These are phyloP conservation scores for Colletotrichum siamense DNA, from an alignment of 2,329 filamentous ascomycete species.

Conservation along the genomic window DNA sequence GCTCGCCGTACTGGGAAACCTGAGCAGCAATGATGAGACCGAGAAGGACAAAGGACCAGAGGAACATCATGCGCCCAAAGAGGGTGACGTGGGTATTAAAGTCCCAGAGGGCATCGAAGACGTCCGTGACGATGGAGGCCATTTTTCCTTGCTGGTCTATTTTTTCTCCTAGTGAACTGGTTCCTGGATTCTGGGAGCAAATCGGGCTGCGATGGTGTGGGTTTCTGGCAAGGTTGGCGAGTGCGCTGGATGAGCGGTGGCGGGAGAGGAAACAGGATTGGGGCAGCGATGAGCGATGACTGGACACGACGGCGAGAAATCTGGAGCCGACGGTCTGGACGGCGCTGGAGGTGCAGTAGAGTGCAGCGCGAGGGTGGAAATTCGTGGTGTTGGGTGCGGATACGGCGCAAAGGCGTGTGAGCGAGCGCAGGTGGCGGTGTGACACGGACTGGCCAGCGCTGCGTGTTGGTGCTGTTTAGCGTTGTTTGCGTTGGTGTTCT, in stretches of 20 bases:
- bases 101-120: conserved; percentile 11
- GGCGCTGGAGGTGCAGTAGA: conserved; percentile 1
- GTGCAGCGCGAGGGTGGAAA: background rate
- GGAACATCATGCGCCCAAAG: conserved; percentile 24
- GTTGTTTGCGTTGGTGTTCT: background rate
- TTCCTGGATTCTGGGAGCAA: background rate
- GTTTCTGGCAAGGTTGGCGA: background rate
- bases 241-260: background rate
- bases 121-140: background rate
- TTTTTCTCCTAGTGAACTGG: background rate
- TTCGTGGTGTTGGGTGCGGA: background rate
- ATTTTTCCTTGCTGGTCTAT: background rate
- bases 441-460: background rate
- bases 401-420: background rate
- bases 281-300: background rate
- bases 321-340: background rate
- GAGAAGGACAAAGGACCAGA: conserved; percentile 24
- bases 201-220: background rate
- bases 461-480: background rate
- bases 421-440: background rate
- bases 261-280: background rate
- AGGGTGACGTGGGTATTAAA: conserved; percentile 17
- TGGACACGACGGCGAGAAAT: background rate
- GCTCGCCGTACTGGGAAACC: conserved; percentile 23
- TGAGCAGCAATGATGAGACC: conserved; percentile 27